Conservation (phyloP, 78 protist genomes). For the Corallochytrium limacisporum region DNA sequence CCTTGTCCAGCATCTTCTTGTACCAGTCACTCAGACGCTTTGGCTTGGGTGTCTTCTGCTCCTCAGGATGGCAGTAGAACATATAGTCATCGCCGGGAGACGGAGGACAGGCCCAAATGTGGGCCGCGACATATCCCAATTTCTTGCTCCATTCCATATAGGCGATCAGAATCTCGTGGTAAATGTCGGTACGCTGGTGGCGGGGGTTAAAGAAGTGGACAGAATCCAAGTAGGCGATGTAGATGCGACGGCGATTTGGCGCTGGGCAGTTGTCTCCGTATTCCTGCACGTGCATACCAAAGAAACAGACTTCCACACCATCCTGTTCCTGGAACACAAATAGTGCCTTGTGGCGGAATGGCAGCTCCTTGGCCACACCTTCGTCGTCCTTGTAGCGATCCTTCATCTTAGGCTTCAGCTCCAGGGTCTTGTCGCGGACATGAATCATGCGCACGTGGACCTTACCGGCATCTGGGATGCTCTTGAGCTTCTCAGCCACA, state of each 20-base stretch:
- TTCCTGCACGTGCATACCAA: slow-evolving; percentile 33
- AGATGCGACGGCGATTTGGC: slow-evolving; percentile 30
- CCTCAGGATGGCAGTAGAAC: slow-evolving; percentile 26
- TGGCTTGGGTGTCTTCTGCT: slow-evolving; percentile 20
- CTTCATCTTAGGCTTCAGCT: too few species aligned
- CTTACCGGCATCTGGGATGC: too few species aligned
- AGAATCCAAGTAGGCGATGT: slow-evolving; percentile 29
- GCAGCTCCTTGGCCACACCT: background rate
- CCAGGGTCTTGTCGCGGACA: too few species aligned
- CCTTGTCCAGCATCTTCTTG: background rate
- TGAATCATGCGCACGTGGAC: too few species aligned
- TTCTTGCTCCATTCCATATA: background rate
- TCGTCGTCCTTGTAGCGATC: too few species aligned
- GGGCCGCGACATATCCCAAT: slow-evolving; percentile 22
- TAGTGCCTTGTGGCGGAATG: slow-evolving; percentile 23
- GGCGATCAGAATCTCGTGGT: slow-evolving; percentile 23
- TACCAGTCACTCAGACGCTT: slow-evolving; percentile 34
- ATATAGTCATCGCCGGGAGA: slow-evolving; percentile 37
- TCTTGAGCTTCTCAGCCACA: background rate
- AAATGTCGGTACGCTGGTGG: slow-evolving; percentile 15
- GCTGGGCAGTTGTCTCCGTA: slow-evolving; percentile 23
- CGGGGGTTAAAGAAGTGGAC: slow-evolving; percentile 10
- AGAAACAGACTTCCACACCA: slow-evolving; percentile 13
- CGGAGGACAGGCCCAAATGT: slow-evolving; percentile 40
- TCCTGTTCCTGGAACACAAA: slow-evolving; percentile 29